These are phyloP conservation scores for Trichoderma simmonsii DNA, from an alignment of 2,329 filamentous ascomycete species.

Conservation along the genomic window DNA sequence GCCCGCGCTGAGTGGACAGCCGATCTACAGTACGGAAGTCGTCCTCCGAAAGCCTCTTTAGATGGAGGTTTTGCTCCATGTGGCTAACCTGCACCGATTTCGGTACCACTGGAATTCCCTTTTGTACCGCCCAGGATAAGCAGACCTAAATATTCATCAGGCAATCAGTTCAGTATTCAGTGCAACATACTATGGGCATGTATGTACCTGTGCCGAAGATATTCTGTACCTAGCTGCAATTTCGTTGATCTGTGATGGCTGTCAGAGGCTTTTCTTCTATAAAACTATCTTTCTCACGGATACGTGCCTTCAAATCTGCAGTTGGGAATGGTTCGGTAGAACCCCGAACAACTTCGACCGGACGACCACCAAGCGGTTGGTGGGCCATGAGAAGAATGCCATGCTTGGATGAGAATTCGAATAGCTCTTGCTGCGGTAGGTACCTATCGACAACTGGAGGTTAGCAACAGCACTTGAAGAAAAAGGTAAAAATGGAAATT, in stretches of 20 bases:
- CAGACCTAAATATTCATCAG: neutral
- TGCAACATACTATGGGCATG: neutral
- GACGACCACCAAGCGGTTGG: neutral
- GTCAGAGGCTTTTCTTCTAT: neutral
- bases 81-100: neutral
- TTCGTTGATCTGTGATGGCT: neutral
- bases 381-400: constrained; percentile 4
- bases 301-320: neutral
- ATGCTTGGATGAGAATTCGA: neutral
- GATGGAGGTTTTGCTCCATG: neutral
- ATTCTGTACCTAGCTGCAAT: neutral
- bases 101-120: neutral
- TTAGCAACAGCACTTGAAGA: neutral
- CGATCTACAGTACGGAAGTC: neutral
- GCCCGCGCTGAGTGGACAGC: neutral
- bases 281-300: neutral
- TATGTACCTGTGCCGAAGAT: neutral
- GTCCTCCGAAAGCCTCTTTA: neutral
- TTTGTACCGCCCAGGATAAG: constrained; percentile 8
- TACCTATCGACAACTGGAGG: neutral
- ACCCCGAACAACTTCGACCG: neutral
- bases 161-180: neutral
- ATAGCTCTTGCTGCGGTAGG: neutral
- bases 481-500: neutral
- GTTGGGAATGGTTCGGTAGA: neutral